Evolutionary conservation across 352 stramenopile species (phyloP), one percentile per base, ranked within the genome.

Genomic region (Phytopythium kandeliae): DNA sequence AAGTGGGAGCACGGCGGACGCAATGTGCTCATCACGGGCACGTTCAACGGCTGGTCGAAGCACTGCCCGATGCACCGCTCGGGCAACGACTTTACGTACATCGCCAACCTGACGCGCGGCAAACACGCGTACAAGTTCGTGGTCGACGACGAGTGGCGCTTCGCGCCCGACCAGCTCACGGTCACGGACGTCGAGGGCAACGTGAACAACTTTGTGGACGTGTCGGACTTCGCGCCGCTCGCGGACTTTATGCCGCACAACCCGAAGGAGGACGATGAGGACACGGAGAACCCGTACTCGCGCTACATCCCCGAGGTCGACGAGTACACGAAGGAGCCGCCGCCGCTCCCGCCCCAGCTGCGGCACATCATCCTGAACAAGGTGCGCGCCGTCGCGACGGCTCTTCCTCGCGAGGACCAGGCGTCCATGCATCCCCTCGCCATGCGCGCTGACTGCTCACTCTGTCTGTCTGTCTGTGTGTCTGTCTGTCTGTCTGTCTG

Each of bases 81-180:
- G 0, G 97, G 97, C 54, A 99, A 99, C 61, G 97, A 99, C 69
- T 99, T 99, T 65, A 99, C 96, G 38, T 99, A 99, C 78, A 99
- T 99, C 71, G 96, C 98, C 59, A 98, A 99, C 70, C 80, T 99
- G 33, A 91, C 83, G 50, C 75, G 82, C 11, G 96, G 96, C 5
- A 99, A 99, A 65, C 97, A 99, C 74, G 97, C 97, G 54, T 99
- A 98, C 75, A 99, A 99, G 82, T 99, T 99, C 65, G 98, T 99
- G 53, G 97, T 99, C 25, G 97, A 99, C 64, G 96, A 99, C 58
- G 97, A 99, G 73, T 99, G 97, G 97, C 84, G 97, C 28, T 98
- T 96, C 51, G 87, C 91, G 16, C 90, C 91, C 4, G 86, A 96
- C 44, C 83, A 94, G 63, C 96, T 97, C 36, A 99, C 97, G 4